These are phyloP conservation scores for Globisporangium nagaii DNA, from an alignment of 352 stramenopile genomes.

Conservation along the genomic window DNA sequence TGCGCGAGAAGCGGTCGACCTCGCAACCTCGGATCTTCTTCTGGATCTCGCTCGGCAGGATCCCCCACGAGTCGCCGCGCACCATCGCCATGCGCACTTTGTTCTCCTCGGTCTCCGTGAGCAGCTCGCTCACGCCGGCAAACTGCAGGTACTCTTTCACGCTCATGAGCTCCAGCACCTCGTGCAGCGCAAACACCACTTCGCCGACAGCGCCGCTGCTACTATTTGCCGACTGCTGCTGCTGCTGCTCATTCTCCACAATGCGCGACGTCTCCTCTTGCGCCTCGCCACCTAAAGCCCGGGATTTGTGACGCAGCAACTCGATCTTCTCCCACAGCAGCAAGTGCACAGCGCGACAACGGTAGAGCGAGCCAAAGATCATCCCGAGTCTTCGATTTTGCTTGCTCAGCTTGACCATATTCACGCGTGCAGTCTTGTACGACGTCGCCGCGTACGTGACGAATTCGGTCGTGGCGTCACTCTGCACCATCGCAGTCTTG, in stretches of 20 bases:
- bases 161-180: conserved; percentile 58
- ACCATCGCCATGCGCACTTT: conserved; percentile 37
- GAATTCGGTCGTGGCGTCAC: conserved; percentile 36
- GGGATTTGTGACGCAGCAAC: conserved; percentile 12
- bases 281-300: not conserved
- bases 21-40: conserved; percentile 67
- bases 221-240: not conserved
- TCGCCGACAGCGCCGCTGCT: conserved; percentile 3
- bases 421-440: conserved; percentile 59
- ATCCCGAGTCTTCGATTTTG: conserved; percentile 69
- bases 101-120: conserved; percentile 59
- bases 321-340: conserved; percentile 52
- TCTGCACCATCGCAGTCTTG: conserved; percentile 15
- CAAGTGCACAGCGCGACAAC: conserved; percentile 58
- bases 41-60: conserved; percentile 24
- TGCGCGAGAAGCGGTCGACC: conserved; percentile 61
- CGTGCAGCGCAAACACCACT: conserved; percentile 55
- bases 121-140: conserved; percentile 54
- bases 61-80: conserved; percentile 44
- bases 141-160: conserved; percentile 74
- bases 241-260: no score
- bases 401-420: conserved; percentile 53
- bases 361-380: conserved; percentile 70
- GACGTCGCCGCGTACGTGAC: conserved; percentile 56
- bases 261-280: not conserved